phyloP scores from a whole-genome alignment of 2,329 filamentous ascomycete genomes.

The Tolypocladium tropicale region DNA sequence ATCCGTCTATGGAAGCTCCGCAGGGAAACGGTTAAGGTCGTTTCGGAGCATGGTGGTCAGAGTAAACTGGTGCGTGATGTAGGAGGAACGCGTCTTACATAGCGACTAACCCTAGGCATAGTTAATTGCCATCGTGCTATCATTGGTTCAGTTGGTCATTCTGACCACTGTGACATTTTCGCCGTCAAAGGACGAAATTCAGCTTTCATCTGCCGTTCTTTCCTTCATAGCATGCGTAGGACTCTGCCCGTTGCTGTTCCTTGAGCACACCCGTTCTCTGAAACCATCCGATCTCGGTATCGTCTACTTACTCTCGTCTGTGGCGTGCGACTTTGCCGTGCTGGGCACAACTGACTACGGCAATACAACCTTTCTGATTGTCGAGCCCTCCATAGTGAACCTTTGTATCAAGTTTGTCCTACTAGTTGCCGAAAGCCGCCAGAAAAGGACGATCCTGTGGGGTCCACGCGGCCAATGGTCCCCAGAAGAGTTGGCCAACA shows the following conservation, averaged over 20 bases:
- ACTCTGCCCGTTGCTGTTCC: neutral
- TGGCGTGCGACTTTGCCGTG: neutral
- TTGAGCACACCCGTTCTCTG: neutral
- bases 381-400: neutral
- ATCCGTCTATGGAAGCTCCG: neutral
- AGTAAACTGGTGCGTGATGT: neutral
- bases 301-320: neutral
- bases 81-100: neutral
- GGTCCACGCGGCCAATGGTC: neutral
- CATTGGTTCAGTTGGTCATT: neutral
- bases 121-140: neutral
- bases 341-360: neutral
- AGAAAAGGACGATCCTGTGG: neutral
- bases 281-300: neutral
- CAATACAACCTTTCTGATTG: neutral
- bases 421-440: neutral
- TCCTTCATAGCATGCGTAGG: neutral
- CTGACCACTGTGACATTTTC: neutral
- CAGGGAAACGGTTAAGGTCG: neutral
- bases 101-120: neutral
- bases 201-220: neutral
- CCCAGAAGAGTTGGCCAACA: neutral
- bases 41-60: neutral
- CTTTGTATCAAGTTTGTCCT: neutral
- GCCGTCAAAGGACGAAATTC: neutral